Evolutionary conservation across 208 protist species (phyloP).

Genomic region (Leishmania aethiopica): DNA sequence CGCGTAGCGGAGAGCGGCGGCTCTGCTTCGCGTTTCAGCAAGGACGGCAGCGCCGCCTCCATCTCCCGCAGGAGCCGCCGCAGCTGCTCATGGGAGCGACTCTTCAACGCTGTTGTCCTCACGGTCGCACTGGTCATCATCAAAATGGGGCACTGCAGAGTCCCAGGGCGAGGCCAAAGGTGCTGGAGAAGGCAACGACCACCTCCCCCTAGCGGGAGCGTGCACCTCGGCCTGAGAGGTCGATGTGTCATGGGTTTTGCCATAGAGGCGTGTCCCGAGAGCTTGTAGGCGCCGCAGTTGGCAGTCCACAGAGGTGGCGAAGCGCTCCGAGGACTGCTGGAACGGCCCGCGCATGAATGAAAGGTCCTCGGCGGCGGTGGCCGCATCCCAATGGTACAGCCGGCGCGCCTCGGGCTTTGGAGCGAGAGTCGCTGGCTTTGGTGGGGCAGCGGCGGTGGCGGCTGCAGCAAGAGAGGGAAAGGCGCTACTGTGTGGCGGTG

Average conservation of each 20-base stretch:
- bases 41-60: slow-evolving; percentile 12
- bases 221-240: neutral
- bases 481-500: neutral
- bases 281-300: slow-evolving; percentile 30
- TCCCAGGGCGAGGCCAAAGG: neutral
- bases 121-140: neutral
- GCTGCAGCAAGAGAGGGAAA: neutral
- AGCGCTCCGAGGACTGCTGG: slow-evolving; percentile 21
- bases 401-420: slow-evolving; percentile 20
- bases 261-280: slow-evolving; percentile 14
- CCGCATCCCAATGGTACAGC: slow-evolving; percentile 24
- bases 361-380: slow-evolving; percentile 22
- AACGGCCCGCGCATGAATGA: slow-evolving; percentile 24
- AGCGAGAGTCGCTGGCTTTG: neutral
- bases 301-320: slow-evolving; percentile 14
- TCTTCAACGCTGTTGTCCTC: neutral
- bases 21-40: neutral
- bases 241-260: neutral
- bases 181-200: neutral
- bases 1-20: neutral
- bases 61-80: slow-evolving; percentile 17
- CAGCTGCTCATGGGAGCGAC: slow-evolving; percentile 14
- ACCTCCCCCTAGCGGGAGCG: neutral
- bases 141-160: neutral
- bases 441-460: neutral